Conservation (phyloP, 192 early-diverging fungal species). For the Linnemannia elongata region DNA sequence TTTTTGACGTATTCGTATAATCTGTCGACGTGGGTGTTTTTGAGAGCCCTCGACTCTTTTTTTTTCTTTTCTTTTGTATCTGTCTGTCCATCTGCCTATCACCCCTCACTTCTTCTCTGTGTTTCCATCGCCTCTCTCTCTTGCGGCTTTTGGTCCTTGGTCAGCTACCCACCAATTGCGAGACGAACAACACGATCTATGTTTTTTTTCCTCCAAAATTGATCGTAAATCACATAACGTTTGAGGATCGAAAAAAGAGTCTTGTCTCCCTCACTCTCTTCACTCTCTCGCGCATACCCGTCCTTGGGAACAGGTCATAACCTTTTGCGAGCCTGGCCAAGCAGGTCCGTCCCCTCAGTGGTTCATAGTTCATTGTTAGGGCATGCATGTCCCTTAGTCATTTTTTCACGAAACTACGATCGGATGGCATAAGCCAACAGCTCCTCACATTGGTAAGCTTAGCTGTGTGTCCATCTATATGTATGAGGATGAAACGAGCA, state of each 20-base stretch:
- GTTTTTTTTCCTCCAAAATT: background rate
- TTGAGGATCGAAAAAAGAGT: background rate
- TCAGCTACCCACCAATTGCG: background rate
- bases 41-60: constrained; percentile 7
- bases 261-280: background rate
- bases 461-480: background rate
- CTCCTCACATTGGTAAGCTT: background rate
- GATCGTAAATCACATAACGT: background rate
- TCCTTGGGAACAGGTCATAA: too few species aligned
- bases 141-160: background rate
- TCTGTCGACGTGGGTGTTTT: background rate
- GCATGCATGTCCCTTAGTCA: background rate
- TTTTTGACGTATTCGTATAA: background rate
- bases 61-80: background rate
- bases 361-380: background rate
- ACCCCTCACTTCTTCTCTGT: background rate
- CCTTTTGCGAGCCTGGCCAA: background rate
- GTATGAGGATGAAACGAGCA: background rate
- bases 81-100: background rate
- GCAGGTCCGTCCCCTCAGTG: too few species aligned
- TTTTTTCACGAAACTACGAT: background rate
- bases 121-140: background rate
- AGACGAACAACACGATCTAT: background rate
- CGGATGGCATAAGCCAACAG: constrained; percentile 2
- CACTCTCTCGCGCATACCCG: background rate